phyloP scores from a whole-genome alignment of 495 filamentous ascomycete genomes.

The Penicillium samsonianum region DNA sequence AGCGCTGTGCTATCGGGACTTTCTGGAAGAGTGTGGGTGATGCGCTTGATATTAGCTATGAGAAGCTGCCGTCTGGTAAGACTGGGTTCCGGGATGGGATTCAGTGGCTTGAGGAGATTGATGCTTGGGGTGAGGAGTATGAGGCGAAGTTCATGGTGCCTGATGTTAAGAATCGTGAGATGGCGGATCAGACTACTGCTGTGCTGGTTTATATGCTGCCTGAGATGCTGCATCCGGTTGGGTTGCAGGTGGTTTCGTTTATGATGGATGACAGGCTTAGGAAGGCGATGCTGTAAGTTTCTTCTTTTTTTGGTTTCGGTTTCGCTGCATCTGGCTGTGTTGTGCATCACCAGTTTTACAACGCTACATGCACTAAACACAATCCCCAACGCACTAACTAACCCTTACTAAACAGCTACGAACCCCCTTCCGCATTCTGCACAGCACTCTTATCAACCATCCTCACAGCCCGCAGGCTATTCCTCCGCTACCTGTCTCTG shows the following conservation, averaged over 20 bases:
- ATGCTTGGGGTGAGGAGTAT: slow-evolving; percentile 59
- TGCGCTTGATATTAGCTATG: slow-evolving; percentile 58
- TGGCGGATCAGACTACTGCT: slow-evolving; percentile 57
- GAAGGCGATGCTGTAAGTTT: slow-evolving; percentile 62
- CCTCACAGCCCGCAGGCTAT: slow-evolving; percentile 50
- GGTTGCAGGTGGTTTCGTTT: slow-evolving; percentile 51
- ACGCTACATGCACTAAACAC: background rate
- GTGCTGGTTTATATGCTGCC: slow-evolving; percentile 63
- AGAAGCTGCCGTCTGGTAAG: slow-evolving; percentile 37
- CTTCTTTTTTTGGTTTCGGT: background rate
- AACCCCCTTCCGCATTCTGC: slow-evolving; percentile 41
- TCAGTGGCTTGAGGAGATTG: slow-evolving; percentile 65
- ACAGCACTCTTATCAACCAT: slow-evolving; percentile 41
- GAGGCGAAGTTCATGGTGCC: slow-evolving; percentile 61
- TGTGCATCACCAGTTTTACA: too few species aligned
- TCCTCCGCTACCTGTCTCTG: slow-evolving; percentile 56
- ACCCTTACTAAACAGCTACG: slow-evolving; percentile 32
- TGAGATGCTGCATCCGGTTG: slow-evolving; percentile 46
- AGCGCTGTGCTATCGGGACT: slow-evolving; percentile 63
- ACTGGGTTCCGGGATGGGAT: slow-evolving; percentile 59
- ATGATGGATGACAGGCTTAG: slow-evolving; percentile 66
- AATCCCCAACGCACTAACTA: background rate
- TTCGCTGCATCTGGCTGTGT: background rate
- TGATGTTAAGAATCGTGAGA: slow-evolving; percentile 49
- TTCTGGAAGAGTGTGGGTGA: slow-evolving; percentile 69